phyloP scores from a whole-genome alignment of 2,329 filamentous ascomycete species.

The Ophiostoma novo-ulmi region DNA sequence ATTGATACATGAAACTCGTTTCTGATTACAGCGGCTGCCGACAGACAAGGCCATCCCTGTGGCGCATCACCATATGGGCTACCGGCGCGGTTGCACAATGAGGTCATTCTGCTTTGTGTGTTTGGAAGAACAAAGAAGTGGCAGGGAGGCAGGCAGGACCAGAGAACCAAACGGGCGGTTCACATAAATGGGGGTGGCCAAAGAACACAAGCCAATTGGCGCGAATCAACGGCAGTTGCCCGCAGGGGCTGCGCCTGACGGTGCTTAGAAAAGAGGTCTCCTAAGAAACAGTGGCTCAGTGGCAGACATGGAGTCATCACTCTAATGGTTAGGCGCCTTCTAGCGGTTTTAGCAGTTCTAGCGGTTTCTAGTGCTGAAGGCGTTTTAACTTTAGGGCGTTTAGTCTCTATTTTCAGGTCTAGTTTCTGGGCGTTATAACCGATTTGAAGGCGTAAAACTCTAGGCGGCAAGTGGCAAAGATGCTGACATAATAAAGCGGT shows the following conservation, averaged over 20 bases:
- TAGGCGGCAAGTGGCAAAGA: background rate
- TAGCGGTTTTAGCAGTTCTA: slow-evolving; percentile 1
- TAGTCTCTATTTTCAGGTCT: background rate
- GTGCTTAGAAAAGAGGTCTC: background rate
- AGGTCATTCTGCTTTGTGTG: slow-evolving; percentile 1
- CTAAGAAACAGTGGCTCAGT: background rate
- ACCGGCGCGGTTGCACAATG: background rate
- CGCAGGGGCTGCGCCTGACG: background rate
- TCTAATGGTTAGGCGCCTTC: background rate
- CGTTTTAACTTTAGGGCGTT: background rate
- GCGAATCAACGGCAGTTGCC: background rate
- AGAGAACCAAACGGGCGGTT: background rate
- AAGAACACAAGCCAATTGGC: background rate
- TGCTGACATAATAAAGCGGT: background rate
- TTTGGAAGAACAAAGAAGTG: background rate
- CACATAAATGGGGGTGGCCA: background rate
- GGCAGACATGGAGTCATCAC: background rate
- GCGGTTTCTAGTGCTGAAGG: background rate
- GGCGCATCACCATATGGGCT: background rate
- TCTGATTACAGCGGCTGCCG: background rate
- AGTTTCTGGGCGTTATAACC: background rate
- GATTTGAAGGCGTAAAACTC: background rate
- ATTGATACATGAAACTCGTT: background rate
- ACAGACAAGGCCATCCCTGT: background rate
- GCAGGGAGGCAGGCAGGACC: background rate